Evolutionary conservation across 208 protist species (phyloP), one percentile per base, ranked within the genome.

Genomic region (Trypanosoma scelopori): DNA sequence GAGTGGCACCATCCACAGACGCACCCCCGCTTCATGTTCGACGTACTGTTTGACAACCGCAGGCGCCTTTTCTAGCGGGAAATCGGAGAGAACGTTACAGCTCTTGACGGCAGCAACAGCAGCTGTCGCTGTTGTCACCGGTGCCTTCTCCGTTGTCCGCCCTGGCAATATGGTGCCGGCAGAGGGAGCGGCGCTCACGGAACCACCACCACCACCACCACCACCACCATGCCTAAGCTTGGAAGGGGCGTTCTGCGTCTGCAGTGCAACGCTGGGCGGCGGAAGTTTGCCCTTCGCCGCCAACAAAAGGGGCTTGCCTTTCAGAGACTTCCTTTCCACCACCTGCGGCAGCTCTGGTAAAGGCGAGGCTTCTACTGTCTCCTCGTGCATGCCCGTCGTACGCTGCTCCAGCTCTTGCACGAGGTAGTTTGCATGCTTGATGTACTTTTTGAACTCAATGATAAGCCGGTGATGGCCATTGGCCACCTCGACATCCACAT

Each of bases 381-480:
- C 45, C 3, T 30, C 1, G 27, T 67, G 52, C 60, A 56, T 66
- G 22, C 25, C 46, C 35, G 23, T 45, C 9, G 77, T 71, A 6
- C 78, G 75, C 41, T 76, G 60, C 56, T 89, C 74, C 20, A 91
- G 63, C 49, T 93, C 80, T 9, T 68, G 48, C 20, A 88, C 53
- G 49, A 92, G 80, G 30, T 69, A 71, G 41, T 67, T 74, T 15
- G 83, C 89, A 62, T 91, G 79, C 16, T 76, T 55, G 27, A 72
- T 67, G 71, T 93, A 92, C 5, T 72, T 74, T 37, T 83, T 62
- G 58, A 90, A 88, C 64, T 92, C 75, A 15, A 84, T 71, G 27
- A 83, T 76, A 1, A 95, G 62, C 0, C 85, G 82, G 51, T 76
- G 82, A 62, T 92, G 82, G 0, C 79, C 79, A 65, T 95, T 95